Evolutionary conservation across 2,329 filamentous ascomycete genomes (phyloP).

Genomic region (Epichloe scottii): DNA sequence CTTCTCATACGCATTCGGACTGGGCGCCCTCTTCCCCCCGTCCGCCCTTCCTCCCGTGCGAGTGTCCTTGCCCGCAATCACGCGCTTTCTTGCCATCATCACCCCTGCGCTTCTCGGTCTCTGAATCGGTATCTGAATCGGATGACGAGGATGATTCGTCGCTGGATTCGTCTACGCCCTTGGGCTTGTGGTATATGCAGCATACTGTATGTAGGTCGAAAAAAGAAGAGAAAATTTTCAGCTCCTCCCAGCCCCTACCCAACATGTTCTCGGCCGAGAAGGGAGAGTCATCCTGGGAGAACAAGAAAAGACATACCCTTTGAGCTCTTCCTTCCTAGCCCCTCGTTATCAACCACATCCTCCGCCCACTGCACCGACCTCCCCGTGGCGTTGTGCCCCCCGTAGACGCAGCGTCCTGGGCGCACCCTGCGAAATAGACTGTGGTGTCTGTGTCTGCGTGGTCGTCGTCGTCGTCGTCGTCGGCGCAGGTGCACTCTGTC

Average conservation of each 20-base stretch:
- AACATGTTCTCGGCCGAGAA: too few relatives aligned
- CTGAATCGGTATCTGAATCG: slow-evolving; percentile 1
- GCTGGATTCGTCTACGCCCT: slow-evolving; percentile 70
- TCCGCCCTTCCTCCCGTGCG: background rate
- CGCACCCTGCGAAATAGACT: slow-evolving; percentile 17
- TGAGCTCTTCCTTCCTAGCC: slow-evolving; percentile 82
- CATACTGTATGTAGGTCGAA: slow-evolving; percentile 51
- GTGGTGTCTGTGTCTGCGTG: slow-evolving; percentile 12
- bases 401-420: slow-evolving; percentile 37
- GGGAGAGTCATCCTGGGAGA: too few relatives aligned
- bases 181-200: slow-evolving; percentile 92
- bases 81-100: slow-evolving; percentile 2
- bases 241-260: background rate
- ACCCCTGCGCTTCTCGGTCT: slow-evolving; percentile 14
- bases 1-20: slow-evolving; percentile 74
- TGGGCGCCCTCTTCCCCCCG: slow-evolving; percentile 38
- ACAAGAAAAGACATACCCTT: slow-evolving; percentile 53
- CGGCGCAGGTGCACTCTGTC: background rate
- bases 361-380: slow-evolving; percentile 83
- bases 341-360: slow-evolving; percentile 90
- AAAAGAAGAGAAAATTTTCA: background rate
- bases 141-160: slow-evolving; percentile 46
- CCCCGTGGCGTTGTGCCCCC: slow-evolving; percentile 30
- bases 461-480: slow-evolving; percentile 2
- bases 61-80: background rate